Base-by-base conservation (phyloP, 495 filamentous ascomycete species). In the Hypoxylon intermedium region DNA sequence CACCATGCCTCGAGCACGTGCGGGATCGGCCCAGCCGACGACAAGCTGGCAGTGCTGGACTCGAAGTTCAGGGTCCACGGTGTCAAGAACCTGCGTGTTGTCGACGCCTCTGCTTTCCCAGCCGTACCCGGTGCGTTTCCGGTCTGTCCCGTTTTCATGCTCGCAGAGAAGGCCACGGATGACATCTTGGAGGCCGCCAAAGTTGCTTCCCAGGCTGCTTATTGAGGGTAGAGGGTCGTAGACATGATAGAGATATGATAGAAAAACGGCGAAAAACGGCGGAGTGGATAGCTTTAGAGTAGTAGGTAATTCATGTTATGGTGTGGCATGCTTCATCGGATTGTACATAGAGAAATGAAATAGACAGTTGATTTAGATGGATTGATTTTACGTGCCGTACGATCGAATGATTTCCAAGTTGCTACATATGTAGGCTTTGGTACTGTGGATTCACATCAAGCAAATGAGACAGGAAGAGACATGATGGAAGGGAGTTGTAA, bases 121-220 rank as follows among this genome's bases (percentile, higher is more conserved):
- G 66, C 70, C 11, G 78, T 82, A n/a, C 81, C 79, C 0, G 86
- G 86, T 0, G 80, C 78, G n/a, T 88, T 85, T 37, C 80, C 83
- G n/a, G 76, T 76, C 18, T 67, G 82, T 34, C 78, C 85, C 3
- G 85, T 84, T 1, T 87, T 87, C 65, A 85, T 87, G 78, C 62
- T 88, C 19, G 80, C 79, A 40, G 82, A 84, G 64, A 88, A 88
- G 77, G 86, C 85, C 1, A 78, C 83, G 0, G 84, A 83, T 43
- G 83, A 84, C 18, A 86, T 88, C 34, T 56, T 85, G 31, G 73
- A 67, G 3, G 81, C 90, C 66, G 87, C 70, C 1, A 67, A 63
- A 61, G 28, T 38, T 36, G 38, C 43, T n/a, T 23, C 31, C 44
- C 6, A 18, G 37, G 51, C 48, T 34, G 21, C 19, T 15, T 57